These are phyloP conservation scores for Chaetomiaceae sp. DNA, from an alignment of 2,329 filamentous ascomycete genomes.

Conservation along the genomic window DNA sequence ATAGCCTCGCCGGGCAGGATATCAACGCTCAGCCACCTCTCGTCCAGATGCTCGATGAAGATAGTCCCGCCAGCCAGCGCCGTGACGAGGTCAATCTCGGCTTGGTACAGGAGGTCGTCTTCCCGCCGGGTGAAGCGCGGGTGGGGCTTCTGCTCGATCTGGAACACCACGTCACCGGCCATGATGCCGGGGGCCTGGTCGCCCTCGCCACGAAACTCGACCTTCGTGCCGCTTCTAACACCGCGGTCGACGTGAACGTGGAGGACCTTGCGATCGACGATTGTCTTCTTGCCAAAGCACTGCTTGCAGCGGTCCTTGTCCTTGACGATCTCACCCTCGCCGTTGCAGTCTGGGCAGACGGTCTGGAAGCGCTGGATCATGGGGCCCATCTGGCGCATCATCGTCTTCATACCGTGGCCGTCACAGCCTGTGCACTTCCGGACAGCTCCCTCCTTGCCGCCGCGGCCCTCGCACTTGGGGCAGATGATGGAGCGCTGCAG, in stretches of 20 bases:
- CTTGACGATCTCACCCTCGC: slow-evolving; percentile 92
- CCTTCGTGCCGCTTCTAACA: slow-evolving; percentile 88
- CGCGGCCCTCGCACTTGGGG: slow-evolving; percentile 85
- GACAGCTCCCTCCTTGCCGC: slow-evolving; percentile 96
- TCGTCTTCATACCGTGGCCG: slow-evolving; percentile 96
- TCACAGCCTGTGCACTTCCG: slow-evolving; percentile 88
- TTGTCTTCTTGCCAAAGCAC: slow-evolving; percentile 95
- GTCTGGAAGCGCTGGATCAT: slow-evolving; percentile 99
- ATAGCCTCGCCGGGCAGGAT: slow-evolving; percentile 94
- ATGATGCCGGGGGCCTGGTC: slow-evolving; percentile 91
- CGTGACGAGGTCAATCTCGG: slow-evolving; percentile 91
- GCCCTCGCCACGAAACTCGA: slow-evolving; percentile 94
- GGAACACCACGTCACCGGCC: slow-evolving; percentile 94
- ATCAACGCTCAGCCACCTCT: slow-evolving; percentile 90
- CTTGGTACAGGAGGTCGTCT: slow-evolving; percentile 91
- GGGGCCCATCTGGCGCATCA: slow-evolving; percentile 99
- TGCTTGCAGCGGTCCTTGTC: slow-evolving; percentile 97
- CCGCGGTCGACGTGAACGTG: slow-evolving; percentile 97
- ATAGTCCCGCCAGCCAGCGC: slow-evolving; percentile 87
- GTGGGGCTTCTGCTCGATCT: slow-evolving; percentile 99
- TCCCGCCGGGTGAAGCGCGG: slow-evolving; percentile 90
- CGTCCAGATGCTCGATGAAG: slow-evolving; percentile 92
- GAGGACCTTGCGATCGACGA: slow-evolving; percentile 94
- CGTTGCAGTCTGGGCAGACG: slow-evolving; percentile 95
- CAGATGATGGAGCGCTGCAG: slow-evolving; percentile 97